Evolutionary conservation across 164 flowering plant species (phyloP), one percentile per base, ranked within the genome.

Genomic region (Euptelea pleiosperma): DNA sequence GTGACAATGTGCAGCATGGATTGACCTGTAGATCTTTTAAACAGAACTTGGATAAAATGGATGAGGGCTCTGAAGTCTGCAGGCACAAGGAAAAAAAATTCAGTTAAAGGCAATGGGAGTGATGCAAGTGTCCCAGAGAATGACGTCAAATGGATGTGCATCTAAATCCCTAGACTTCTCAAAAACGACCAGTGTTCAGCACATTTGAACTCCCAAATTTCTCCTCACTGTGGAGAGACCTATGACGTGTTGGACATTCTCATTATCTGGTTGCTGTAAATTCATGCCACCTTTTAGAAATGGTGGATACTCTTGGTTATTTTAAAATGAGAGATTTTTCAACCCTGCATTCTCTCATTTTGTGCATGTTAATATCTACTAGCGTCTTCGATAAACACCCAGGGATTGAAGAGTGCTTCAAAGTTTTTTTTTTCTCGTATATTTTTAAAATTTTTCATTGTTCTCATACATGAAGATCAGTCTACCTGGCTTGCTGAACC

Each of bases 91-190:
- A 41, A 70, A 69, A 44, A 12, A 66, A 15, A 48, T 42, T 21
- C 74, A 37, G 59, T 5, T 14, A 52, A 50, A 22, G 84, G 84
- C 35, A 71, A 64, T 25, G 77, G 75, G 10, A 62, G 55, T 55
- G 98, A 91, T 69, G 79, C 57, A 19, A 82, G 69, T 63, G 98
- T 91, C 31, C 96, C 96, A 15, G 84, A 82, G 68, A 75, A 50
- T 48, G 96, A 86, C 60, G 77, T 82, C 47, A 88, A 85, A 69
- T 67, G 87, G 55, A 16, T 83, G 15, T 78, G 85, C 44, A 39
- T 63, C 37, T 73, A 52, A 52, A 55, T 8, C 31, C 24, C 7
- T 46, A 9, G 10, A 36, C 49, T 15, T 43, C 49, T 34, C 26
- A 15, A 6, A 30, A 31, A 34, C 16, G 10, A 4, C 33, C 25